Conservation (phyloP, 192 early-diverging fungal species). For the Linnemannia exigua region DNA sequence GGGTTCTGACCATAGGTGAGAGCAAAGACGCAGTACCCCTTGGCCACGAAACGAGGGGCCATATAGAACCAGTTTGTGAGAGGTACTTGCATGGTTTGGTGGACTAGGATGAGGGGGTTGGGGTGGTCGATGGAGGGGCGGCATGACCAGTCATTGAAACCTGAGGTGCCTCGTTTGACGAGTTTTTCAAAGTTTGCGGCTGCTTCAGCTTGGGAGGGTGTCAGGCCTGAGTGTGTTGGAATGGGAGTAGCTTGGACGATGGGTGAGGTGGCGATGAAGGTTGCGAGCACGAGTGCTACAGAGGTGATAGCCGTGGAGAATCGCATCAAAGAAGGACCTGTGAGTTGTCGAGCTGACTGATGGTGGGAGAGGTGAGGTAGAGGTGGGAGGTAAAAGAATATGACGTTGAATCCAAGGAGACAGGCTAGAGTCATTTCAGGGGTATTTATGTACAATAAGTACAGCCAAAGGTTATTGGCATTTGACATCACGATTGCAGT, state of each 20-base stretch:
- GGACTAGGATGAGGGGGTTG: not conserved
- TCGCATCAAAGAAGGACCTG: too few relatives aligned
- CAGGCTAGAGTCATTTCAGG: not conserved
- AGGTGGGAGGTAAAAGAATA: not conserved
- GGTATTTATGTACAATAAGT: not conserved
- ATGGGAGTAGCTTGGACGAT: not conserved
- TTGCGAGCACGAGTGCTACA: not conserved
- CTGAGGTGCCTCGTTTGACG: not conserved
- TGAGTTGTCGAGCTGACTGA: too few relatives aligned
- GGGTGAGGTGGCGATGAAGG: not conserved
- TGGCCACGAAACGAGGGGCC: not conserved
- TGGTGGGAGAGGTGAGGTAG: not conserved
- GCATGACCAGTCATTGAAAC: constrained; percentile 2
- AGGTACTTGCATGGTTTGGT: not conserved
- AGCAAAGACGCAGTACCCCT: constrained; percentile 19
- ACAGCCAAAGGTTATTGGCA: not conserved
- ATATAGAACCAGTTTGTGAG: constrained; percentile 4
- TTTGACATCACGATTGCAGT: not conserved
- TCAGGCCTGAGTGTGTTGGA: not conserved
- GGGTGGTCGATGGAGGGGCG: not conserved
- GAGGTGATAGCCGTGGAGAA: not conserved
- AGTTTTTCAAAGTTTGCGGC: not conserved
- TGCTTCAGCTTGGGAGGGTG: not conserved
- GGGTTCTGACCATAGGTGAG: constrained; percentile 1
- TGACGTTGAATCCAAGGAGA: not conserved